Evolutionary conservation across 2,329 filamentous ascomycete species (phyloP), one percentile per base, ranked within the genome.

Genomic region (Xylaria sp.): DNA sequence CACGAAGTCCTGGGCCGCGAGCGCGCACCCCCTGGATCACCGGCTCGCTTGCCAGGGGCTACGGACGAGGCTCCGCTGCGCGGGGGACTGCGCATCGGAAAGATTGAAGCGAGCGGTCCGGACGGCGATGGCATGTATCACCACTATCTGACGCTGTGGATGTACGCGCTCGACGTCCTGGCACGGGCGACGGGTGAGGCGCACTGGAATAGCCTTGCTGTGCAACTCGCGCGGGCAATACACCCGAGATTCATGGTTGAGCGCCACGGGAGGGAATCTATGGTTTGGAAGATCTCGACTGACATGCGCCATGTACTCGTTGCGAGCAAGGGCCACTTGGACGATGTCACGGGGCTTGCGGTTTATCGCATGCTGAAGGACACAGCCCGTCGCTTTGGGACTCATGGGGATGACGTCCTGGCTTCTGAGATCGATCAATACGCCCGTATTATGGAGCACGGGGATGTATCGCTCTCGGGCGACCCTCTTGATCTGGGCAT

Each of bases 51-150:
- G 8, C 35, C 17, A 0, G 49, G 49, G 2, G 56, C 56, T 5
- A 54, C 49, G 4, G 56, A 54, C 4, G 43, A 48, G 5, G 43
- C 41, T 2, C 56, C 56, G 1, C 56, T 59, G 6, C 25, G 35
- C n/a, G 56, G 56, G 13, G 56, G 56, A 11, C 44, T 59, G 33
- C 56, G 56, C 35, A 59, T 59, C 19, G 56, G 56, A 2, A 59
- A 59, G n/a, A 33, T 48, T 7, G 48, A n/a, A 13, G 41, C 41
- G 3, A 21, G 43, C n/a, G 56, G 49, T 13, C 35, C 41, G 7
- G 56, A 59, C 4, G 41, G 56, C 3, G 56, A 59, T 31, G 56
- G 56, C 8, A 59, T 59, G 56, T 59, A 59, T 13, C 56, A 59
- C 35, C 56, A 59, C 35, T 59, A 59, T 35, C 35, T 59, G 9